phyloP scores from a whole-genome alignment of 257 asterid species.

The Gentiana macrophylla region DNA sequence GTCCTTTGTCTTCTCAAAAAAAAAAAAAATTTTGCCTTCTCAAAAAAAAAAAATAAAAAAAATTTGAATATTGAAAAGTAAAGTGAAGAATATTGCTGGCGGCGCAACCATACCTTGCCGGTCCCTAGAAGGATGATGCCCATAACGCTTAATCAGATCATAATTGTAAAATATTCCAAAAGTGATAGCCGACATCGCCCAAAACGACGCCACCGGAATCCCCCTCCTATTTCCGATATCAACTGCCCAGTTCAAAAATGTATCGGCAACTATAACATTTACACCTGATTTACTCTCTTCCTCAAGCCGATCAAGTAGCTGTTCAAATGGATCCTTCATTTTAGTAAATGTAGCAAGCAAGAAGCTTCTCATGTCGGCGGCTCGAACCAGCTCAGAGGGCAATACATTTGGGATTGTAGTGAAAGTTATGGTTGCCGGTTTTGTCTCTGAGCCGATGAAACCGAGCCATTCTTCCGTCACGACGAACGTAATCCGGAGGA shows the following conservation, averaged over 20 bases:
- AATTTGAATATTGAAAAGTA: neutral
- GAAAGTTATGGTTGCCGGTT: slow-evolving; percentile 33
- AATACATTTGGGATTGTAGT: slow-evolving; percentile 62
- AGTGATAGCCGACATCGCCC: slow-evolving; percentile 57
- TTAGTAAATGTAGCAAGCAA: slow-evolving; percentile 41
- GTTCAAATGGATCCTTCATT: slow-evolving; percentile 56
- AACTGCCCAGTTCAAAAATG: slow-evolving; percentile 44
- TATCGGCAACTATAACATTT: slow-evolving; percentile 33
- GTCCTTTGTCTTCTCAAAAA: no score
- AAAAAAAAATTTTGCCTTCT: neutral
- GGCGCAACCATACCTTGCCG: slow-evolving; percentile 31
- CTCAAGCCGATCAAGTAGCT: slow-evolving; percentile 32
- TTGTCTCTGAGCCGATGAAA: slow-evolving; percentile 41
- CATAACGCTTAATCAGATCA: slow-evolving; percentile 34
- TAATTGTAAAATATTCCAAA: slow-evolving; percentile 42
- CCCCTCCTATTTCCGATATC: slow-evolving; percentile 42
- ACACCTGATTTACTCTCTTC: neutral
- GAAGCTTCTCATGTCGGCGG: slow-evolving; percentile 40
- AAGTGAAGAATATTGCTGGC: neutral
- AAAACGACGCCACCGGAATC: slow-evolving; percentile 59
- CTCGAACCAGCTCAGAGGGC: slow-evolving; percentile 49
- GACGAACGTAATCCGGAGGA: slow-evolving; percentile 37
- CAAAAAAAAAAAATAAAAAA: neutral
- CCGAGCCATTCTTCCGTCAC: slow-evolving; percentile 72
- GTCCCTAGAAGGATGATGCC: slow-evolving; percentile 30